Conservation (phyloP, 2,329 filamentous ascomycete species). For the Phymatotrichopsis omnivora region DNA sequence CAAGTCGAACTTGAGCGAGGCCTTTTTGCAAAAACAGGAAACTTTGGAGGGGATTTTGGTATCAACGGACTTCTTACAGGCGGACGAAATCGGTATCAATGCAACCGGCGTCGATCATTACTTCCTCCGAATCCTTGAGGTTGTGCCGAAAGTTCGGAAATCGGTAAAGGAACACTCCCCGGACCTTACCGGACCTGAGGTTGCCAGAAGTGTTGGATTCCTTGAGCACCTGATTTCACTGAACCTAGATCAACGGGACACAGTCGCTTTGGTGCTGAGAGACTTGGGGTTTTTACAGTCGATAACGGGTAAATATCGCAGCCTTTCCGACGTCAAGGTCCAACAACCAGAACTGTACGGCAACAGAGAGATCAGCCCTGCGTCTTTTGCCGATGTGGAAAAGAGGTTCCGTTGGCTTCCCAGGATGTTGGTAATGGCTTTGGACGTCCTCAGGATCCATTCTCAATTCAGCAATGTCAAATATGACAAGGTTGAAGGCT, state of each 20-base stretch:
- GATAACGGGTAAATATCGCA: constrained; percentile 31
- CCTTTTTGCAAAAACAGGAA: constrained; percentile 61
- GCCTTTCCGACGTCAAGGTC: constrained; percentile 9
- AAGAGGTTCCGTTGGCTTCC: constrained; percentile 50
- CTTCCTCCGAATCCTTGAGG: constrained; percentile 59
- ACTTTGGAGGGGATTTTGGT: constrained; percentile 62
- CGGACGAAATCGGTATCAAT: constrained; percentile 38
- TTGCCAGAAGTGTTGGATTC: constrained; percentile 67
- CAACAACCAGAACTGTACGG: constrained; percentile 25
- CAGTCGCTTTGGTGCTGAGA: constrained; percentile 38
- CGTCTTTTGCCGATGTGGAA: constrained; percentile 39
- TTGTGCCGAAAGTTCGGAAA: constrained; percentile 41
- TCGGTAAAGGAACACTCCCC: constrained; percentile 57
- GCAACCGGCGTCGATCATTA: constrained; percentile 47
- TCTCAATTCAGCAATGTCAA: constrained; percentile 50
- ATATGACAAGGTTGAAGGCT: constrained; percentile 41
- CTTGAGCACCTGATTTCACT: constrained; percentile 74
- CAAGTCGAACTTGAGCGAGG: constrained; percentile 66
- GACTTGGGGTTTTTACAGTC: constrained; percentile 37
- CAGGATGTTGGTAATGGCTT: constrained; percentile 54
- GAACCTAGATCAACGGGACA: constrained; percentile 50
- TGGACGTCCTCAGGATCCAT: constrained; percentile 55
- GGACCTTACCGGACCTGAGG: constrained; percentile 72
- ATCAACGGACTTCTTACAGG: constrained; percentile 39
- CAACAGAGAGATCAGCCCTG: constrained; percentile 28